Percentiles rank a stretch among this genome's conserved stretches.
Evolutionary conservation across 108 stramenopile genomes (phyloP).

Genomic region (Fistulifera solaris): DNA sequence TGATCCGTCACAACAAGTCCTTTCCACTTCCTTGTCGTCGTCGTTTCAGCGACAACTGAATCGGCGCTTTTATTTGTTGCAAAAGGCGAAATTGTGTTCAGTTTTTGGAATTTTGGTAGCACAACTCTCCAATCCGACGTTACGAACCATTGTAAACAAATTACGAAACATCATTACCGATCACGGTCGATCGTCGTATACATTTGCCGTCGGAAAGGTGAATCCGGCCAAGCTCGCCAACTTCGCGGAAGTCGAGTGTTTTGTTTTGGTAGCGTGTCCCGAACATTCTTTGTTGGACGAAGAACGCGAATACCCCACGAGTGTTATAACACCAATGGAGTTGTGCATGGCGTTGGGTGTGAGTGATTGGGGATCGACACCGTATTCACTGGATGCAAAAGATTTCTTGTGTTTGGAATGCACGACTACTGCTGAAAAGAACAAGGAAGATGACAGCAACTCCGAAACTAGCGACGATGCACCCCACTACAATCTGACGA

Average conservation of each 20-base stretch:
- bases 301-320: slow-evolving; percentile 56
- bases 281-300: slow-evolving; percentile 74
- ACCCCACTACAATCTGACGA: slow-evolving; percentile 78
- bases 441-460: slow-evolving; percentile 11
- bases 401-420: slow-evolving; percentile 35
- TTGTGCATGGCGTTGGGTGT: slow-evolving; percentile 83
- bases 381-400: slow-evolving; percentile 64
- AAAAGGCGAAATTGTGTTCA: slow-evolving; percentile 74
- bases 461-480: slow-evolving; percentile 31
- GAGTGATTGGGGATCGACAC: slow-evolving; percentile 74
- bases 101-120: slow-evolving; percentile 90
- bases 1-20: slow-evolving; percentile 31
- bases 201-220: slow-evolving; percentile 89
- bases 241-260: slow-evolving; percentile 93
- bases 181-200: slow-evolving; percentile 75
- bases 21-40: slow-evolving; percentile 25
- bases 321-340: slow-evolving; percentile 89
- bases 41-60: slow-evolving; percentile 51
- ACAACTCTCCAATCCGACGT: slow-evolving; percentile 65
- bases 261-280: slow-evolving; percentile 86
- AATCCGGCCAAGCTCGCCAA: slow-evolving; percentile 90
- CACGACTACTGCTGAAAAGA: slow-evolving; percentile 2
- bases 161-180: slow-evolving; percentile 53
- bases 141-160: slow-evolving; percentile 52
- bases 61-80: slow-evolving; percentile 75